Percentiles rank a stretch among this genome's conserved stretches.
These are phyloP conservation scores for Apiospora rasikravindrae DNA, from an alignment of 2,329 filamentous ascomycete species.

Conservation along the genomic window DNA sequence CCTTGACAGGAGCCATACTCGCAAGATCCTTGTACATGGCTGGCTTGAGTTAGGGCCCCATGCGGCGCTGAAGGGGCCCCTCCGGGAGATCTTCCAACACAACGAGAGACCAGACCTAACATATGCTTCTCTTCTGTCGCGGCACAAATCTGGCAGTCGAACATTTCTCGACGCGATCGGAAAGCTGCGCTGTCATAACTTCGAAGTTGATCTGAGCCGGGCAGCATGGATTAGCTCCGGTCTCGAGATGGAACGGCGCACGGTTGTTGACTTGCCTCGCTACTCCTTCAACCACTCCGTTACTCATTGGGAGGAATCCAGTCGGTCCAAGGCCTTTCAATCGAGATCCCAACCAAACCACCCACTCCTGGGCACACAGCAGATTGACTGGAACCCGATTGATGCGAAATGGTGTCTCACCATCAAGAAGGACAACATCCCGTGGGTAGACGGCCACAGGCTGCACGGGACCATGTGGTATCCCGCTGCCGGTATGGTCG, in stretches of 20 bases:
- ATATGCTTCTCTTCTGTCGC: too few relatives aligned
- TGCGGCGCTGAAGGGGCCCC: too few relatives aligned
- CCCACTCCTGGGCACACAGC: slow-evolving; percentile 44
- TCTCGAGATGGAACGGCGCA: too few relatives aligned
- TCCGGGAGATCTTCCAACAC: too few relatives aligned
- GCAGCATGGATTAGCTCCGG: too few relatives aligned
- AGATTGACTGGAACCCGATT: slow-evolving; percentile 33
- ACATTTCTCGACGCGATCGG: too few relatives aligned
- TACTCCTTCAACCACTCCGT: slow-evolving; percentile 48
- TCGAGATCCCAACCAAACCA: slow-evolving; percentile 41
- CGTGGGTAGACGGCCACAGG: slow-evolving; percentile 55
- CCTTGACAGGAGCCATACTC: too few relatives aligned
- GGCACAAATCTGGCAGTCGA: too few relatives aligned
- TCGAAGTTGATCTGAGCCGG: too few relatives aligned
- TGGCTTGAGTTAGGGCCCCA: too few relatives aligned
- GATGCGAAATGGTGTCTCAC: slow-evolving; percentile 40
- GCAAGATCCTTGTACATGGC: too few relatives aligned
- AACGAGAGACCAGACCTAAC: too few relatives aligned
- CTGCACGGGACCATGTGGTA: slow-evolving; percentile 54
- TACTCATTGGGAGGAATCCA: slow-evolving; percentile 44
- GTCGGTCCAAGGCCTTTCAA: slow-evolving; percentile 40
- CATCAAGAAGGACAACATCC: slow-evolving; percentile 39
- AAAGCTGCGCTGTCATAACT: accelerated
- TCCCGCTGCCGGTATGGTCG: slow-evolving; percentile 46
- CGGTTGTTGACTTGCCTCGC: slow-evolving; percentile 44